Conservation (phyloP, 2,329 filamentous ascomycete genomes). For the Fusarium drepaniforme region DNA sequence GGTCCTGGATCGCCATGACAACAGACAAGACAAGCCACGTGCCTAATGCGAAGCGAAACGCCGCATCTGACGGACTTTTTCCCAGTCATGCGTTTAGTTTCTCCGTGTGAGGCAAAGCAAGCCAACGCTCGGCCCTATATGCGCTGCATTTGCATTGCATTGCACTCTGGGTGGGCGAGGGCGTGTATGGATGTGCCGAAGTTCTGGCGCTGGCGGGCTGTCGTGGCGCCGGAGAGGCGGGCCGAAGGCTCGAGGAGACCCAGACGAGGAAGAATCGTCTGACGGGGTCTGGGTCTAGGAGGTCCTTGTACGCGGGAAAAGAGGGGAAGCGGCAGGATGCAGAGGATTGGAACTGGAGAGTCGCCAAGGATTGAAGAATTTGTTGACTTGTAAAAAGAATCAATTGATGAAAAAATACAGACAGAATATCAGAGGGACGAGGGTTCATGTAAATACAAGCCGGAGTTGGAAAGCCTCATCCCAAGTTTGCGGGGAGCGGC, state of each 20-base stretch:
- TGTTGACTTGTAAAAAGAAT: neutral
- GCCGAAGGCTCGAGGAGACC: conserved; percentile 46
- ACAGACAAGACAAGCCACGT: conserved; percentile 30
- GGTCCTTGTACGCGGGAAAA: conserved; percentile 23
- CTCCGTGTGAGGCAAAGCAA: conserved; percentile 20
- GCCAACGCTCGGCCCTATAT: neutral
- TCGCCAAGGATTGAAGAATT: neutral
- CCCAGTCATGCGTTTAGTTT: conserved; percentile 18
- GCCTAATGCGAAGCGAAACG: conserved; percentile 25
- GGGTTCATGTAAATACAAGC: neutral
- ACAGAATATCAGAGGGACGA: neutral
- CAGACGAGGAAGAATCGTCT: conserved; percentile 41
- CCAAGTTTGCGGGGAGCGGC: conserved; percentile 7
- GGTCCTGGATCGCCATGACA: conserved; percentile 21
- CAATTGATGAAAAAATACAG: conserved; percentile 13
- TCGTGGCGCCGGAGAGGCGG: conserved; percentile 50
- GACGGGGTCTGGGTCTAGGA: conserved; percentile 32
- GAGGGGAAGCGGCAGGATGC: conserved; percentile 23
- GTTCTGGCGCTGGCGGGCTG: conserved; percentile 45
- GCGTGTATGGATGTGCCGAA: conserved; percentile 28
- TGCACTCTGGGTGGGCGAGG: neutral
- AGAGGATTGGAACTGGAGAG: neutral
- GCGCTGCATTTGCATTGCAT: neutral
- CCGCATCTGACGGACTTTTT: conserved; percentile 12
- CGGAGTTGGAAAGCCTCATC: neutral